Conservation (phyloP, 805 yeast genomes). For the Myxozyma lipomycoides region DNA sequence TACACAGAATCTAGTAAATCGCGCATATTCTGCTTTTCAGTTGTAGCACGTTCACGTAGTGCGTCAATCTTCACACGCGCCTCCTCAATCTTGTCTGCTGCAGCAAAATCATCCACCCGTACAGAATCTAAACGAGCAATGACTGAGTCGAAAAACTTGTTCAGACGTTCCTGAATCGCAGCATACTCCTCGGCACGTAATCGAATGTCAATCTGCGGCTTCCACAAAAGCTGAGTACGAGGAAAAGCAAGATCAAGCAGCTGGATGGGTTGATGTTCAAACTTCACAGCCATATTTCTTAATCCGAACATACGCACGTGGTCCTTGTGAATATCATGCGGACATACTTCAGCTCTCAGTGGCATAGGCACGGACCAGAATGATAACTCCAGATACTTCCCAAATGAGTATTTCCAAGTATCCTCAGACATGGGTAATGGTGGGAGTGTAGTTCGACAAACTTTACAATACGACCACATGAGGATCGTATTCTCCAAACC, state of each 20-base stretch:
- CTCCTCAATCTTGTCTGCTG: constrained; percentile 59
- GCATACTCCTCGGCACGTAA: constrained; percentile 62
- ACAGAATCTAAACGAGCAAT: constrained; percentile 66
- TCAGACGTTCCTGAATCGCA: constrained; percentile 51
- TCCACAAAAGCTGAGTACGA: constrained; percentile 63
- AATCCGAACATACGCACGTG: constrained; percentile 82
- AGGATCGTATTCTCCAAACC: constrained; percentile 64
- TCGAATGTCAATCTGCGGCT: constrained; percentile 62
- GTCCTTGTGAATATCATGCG: constrained; percentile 75
- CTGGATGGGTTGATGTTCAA: constrained; percentile 73
- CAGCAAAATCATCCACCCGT: constrained; percentile 69
- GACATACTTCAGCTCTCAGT: constrained; percentile 62
- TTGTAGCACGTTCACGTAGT: constrained; percentile 49
- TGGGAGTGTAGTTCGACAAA: constrained; percentile 72
- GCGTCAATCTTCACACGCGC: constrained; percentile 59
- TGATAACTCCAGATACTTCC: constrained; percentile 81
- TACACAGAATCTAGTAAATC: constrained; percentile 51
- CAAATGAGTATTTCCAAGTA: constrained; percentile 88
- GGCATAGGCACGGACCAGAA: constrained; percentile 66
- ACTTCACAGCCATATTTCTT: constrained; percentile 69
- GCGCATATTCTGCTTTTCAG: constrained; percentile 49
- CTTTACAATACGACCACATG: constrained; percentile 89
- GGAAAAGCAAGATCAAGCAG: constrained; percentile 80
- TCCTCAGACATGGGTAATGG: constrained; percentile 76
- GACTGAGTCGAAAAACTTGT: constrained; percentile 68